These are phyloP conservation scores for Pyricularia pennisetigena DNA, from an alignment of 2,329 filamentous ascomycete species.

Conservation along the genomic window DNA sequence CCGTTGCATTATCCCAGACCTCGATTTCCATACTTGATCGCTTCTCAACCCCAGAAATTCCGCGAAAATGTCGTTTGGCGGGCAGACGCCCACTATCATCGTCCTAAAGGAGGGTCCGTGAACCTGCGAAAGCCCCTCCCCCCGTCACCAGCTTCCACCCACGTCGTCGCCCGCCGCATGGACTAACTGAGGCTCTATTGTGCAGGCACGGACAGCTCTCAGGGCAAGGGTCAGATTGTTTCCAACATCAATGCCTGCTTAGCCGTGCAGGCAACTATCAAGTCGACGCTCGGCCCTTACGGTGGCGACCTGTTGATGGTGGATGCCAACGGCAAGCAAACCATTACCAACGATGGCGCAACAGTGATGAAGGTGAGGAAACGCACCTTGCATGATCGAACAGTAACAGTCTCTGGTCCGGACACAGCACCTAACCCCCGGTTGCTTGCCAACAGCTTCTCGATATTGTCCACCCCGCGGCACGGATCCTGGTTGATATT, in stretches of 20 bases:
- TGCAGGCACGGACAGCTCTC: slow-evolving; percentile 88
- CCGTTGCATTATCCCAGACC: not conserved
- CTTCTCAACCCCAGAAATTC: not conserved
- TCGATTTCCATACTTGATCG: not conserved
- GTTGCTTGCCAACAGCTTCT: slow-evolving; percentile 54
- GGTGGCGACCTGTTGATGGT: slow-evolving; percentile 94
- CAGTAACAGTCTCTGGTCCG: not conserved
- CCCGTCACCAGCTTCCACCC: slow-evolving; percentile 15
- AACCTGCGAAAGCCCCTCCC: slow-evolving; percentile 14
- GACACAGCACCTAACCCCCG: not conserved
- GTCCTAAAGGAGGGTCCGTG: slow-evolving; percentile 89
- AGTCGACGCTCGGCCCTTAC: slow-evolving; percentile 91
- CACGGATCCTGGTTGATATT: slow-evolving; percentile 95
- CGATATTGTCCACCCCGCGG: slow-evolving; percentile 96
- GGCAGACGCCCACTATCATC: slow-evolving; percentile 95
- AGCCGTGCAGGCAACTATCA: slow-evolving; percentile 91
- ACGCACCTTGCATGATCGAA: not conserved
- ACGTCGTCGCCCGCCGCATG: slow-evolving; percentile 13
- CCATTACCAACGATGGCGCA: slow-evolving; percentile 97
- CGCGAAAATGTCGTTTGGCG: slow-evolving; percentile 79
- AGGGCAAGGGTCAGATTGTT: slow-evolving; percentile 92
- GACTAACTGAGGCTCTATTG: slow-evolving; percentile 11
- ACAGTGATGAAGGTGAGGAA: slow-evolving; percentile 88
- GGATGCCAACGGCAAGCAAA: slow-evolving; percentile 89
- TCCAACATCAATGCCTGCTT: slow-evolving; percentile 98